phyloP scores from a whole-genome alignment of 2,329 filamentous ascomycete species.

The Teratosphaeria destructans region DNA sequence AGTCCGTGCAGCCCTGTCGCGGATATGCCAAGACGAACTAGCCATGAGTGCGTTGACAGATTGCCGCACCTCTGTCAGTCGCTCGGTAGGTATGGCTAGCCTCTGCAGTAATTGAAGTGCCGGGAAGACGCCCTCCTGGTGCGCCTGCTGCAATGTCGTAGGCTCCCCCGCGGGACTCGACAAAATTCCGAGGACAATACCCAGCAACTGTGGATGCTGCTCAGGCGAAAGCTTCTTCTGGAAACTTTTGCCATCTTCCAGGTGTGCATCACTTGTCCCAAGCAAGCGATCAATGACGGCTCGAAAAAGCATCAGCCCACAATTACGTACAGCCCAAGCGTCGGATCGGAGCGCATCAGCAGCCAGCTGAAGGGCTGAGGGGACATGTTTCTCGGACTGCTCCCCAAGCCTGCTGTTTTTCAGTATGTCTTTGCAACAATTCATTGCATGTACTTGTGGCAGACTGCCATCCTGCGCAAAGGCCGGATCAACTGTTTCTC shows the following conservation, averaged over 20 bases:
- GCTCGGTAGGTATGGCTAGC: slow-evolving; percentile 52
- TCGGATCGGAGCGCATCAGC: slow-evolving; percentile 68
- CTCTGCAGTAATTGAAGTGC: slow-evolving; percentile 71
- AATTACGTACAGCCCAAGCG: slow-evolving; percentile 92
- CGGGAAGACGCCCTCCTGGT: slow-evolving; percentile 63
- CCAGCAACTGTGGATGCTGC: slow-evolving; percentile 55
- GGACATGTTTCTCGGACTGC: slow-evolving; percentile 63
- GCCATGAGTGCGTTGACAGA: slow-evolving; percentile 54
- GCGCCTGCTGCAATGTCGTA: slow-evolving; percentile 2
- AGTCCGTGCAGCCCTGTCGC: slow-evolving; percentile 69
- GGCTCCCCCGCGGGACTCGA: slow-evolving; percentile 4
- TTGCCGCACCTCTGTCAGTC: slow-evolving; percentile 45
- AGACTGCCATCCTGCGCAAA: slow-evolving; percentile 46
- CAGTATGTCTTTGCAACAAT: slow-evolving; percentile 86
- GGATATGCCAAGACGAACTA: slow-evolving; percentile 67
- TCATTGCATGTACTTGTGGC: slow-evolving; percentile 88
- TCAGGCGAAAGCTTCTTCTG: slow-evolving; percentile 55
- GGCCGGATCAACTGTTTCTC: slow-evolving; percentile 12
- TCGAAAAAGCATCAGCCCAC: slow-evolving; percentile 77
- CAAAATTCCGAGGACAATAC: slow-evolving; percentile 54
- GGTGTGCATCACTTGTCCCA: slow-evolving; percentile 54
- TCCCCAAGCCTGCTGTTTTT: slow-evolving; percentile 68
- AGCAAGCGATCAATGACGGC: slow-evolving; percentile 72
- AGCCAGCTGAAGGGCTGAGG: slow-evolving; percentile 66
- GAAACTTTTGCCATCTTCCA: slow-evolving; percentile 45